A percentile compares a stretch with the other conserved stretches of the same genome.
Conservation (phyloP, 2,329 filamentous ascomycete species). For the Penicillium sp. region DNA sequence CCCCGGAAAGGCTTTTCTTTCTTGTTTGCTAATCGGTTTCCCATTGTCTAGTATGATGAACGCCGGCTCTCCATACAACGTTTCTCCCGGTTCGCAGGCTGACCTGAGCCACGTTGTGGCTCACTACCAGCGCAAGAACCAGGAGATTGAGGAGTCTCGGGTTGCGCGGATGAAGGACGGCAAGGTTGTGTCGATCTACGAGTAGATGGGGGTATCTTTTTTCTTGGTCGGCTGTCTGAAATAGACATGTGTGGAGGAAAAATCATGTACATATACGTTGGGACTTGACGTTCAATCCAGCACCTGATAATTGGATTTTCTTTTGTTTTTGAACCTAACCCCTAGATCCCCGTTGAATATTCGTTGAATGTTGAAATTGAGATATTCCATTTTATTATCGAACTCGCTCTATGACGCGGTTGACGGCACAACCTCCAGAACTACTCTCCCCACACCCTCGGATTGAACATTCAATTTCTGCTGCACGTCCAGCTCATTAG, state of each 20-base stretch:
- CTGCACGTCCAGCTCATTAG: slow-evolving; percentile 26
- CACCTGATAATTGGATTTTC: slow-evolving; percentile 26
- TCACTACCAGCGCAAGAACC: slow-evolving; percentile 60
- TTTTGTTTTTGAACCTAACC: slow-evolving; percentile 17
- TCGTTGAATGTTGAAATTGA: not conserved
- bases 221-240: slow-evolving; percentile 16
- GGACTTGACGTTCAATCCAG: slow-evolving; percentile 24
- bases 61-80: slow-evolving; percentile 60
- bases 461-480: slow-evolving; percentile 38
- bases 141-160: slow-evolving; percentile 57
- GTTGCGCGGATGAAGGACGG: slow-evolving; percentile 44
- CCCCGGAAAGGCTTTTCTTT: not conserved
- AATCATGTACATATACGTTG: slow-evolving; percentile 37
- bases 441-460: slow-evolving; percentile 44
- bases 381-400: not conserved
- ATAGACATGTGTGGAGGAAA: slow-evolving; percentile 23
- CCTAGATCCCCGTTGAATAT: not conserved
- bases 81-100: slow-evolving; percentile 58
- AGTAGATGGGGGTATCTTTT: slow-evolving; percentile 31
- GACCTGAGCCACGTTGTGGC: slow-evolving; percentile 59
- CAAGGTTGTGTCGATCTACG: slow-evolving; percentile 44
- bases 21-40: slow-evolving; percentile 3
- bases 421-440: slow-evolving; percentile 35
- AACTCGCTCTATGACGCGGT: not conserved
- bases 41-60: slow-evolving; percentile 57